phyloP scores from a whole-genome alignment of 257 asterid genomes.

The Mentha longifolia region DNA sequence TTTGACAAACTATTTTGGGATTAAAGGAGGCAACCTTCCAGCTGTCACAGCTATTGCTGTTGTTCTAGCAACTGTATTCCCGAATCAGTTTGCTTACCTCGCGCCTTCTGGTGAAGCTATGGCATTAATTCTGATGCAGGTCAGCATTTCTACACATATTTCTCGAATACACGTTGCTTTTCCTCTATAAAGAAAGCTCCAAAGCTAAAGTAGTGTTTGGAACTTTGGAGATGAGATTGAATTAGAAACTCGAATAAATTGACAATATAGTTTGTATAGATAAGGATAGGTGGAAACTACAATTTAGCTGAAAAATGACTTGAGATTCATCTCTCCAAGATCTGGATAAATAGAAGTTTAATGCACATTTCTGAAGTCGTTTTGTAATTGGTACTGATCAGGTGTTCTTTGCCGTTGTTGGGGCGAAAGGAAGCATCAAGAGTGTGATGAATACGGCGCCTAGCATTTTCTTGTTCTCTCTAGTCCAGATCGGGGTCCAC shows the following conservation, averaged over 20 bases:
- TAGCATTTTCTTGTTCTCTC: slow-evolving; percentile 71
- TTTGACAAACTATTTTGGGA: slow-evolving; percentile 61
- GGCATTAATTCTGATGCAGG: slow-evolving; percentile 95
- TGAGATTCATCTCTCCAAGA: background rate
- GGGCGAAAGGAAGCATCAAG: slow-evolving; percentile 83
- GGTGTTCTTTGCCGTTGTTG: slow-evolving; percentile 82
- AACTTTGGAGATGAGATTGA: background rate
- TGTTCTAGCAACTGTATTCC: slow-evolving; percentile 72
- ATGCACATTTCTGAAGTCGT: background rate
- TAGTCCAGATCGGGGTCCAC: slow-evolving; percentile 78
- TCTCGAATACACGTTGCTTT: background rate
- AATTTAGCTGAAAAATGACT: too few species aligned
- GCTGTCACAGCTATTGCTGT: slow-evolving; percentile 80
- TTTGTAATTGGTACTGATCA: slow-evolving; percentile 22
- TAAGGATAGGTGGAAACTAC: too few species aligned
- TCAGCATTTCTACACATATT: slow-evolving; percentile 30
- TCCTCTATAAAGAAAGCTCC: background rate
- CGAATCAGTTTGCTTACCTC: slow-evolving; percentile 71
- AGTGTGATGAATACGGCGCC: slow-evolving; percentile 77
- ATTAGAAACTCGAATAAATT: background rate
- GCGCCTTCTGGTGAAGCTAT: slow-evolving; percentile 96
- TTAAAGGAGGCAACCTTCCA: slow-evolving; percentile 89
- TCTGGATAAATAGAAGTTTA: background rate
- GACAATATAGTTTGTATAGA: too few species aligned
- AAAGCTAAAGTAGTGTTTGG: background rate